Conservation (phyloP, 805 yeast genomes). For the Saturnispora hagleri region DNA sequence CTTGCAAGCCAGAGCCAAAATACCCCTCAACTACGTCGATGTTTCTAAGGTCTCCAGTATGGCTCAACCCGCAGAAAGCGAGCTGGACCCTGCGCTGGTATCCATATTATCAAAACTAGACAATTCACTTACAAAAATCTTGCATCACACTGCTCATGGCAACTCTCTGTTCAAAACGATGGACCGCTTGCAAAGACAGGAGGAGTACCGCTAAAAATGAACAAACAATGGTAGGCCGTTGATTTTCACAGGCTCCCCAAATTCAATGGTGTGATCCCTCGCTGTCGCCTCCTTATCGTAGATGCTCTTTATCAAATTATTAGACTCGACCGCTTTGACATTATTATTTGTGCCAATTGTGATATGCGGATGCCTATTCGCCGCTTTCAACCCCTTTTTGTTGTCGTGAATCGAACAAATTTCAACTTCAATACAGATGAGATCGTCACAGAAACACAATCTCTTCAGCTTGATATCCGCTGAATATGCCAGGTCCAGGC, state of each 20-base stretch:
- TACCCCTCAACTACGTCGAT: not conserved
- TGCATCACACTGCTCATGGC: not conserved
- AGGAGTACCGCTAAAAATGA: slow-evolving; percentile 1
- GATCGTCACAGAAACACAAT: slow-evolving; percentile 41
- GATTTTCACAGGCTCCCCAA: slow-evolving; percentile 9
- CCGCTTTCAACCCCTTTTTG: slow-evolving; percentile 12
- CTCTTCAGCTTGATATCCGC: slow-evolving; percentile 35
- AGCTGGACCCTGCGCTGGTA: slow-evolving; percentile 4
- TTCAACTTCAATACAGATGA: slow-evolving; percentile 47
- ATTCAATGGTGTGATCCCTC: slow-evolving; percentile 10
- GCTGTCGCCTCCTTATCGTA: slow-evolving; percentile 7
- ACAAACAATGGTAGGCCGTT: slow-evolving; percentile 17
- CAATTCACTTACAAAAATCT: not conserved
- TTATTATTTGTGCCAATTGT: slow-evolving; percentile 56
- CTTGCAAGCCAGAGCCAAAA: not conserved
- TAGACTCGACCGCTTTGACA: slow-evolving; percentile 44
- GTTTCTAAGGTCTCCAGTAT: not conserved
- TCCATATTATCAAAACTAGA: not conserved
- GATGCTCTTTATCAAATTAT: slow-evolving; percentile 25
- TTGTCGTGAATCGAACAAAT: slow-evolving; percentile 15
- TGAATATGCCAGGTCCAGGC: not conserved
- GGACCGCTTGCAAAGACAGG: not conserved
- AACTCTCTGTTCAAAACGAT: slow-evolving; percentile 1
- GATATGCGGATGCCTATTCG: slow-evolving; percentile 51
- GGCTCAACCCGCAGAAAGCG: not conserved